These are phyloP conservation scores for Tulasnella sp. DNA, from an alignment of 768 basidiomycete genomes.

Conservation along the genomic window DNA sequence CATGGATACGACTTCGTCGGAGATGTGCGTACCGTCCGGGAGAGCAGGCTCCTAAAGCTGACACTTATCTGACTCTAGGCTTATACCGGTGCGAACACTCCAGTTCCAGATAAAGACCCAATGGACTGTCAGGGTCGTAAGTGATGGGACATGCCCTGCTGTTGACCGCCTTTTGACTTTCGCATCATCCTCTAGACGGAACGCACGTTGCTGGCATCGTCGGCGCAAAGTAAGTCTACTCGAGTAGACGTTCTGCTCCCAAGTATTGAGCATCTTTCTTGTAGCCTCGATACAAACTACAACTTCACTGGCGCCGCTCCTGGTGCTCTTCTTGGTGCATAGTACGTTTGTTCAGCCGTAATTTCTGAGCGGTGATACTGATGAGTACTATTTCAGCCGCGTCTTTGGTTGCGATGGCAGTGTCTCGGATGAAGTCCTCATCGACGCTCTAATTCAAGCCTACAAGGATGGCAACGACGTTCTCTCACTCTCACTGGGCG, in stretches of 20 bases:
- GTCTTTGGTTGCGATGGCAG: conserved; percentile 19
- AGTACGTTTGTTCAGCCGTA: conserved; percentile 57
- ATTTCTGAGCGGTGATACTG: conserved; percentile 31
- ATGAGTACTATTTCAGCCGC: conserved; percentile 40
- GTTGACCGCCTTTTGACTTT: not conserved
- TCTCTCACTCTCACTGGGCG: conserved; percentile 13
- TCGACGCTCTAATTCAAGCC: conserved; percentile 16
- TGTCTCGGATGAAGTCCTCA: conserved; percentile 12
- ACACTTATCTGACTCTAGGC: not conserved
- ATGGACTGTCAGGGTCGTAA: conserved; percentile 18
- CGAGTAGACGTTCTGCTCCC: conserved; percentile 25
- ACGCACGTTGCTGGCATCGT: conserved; percentile 48
- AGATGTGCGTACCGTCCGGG: not conserved
- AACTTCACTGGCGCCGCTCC: conserved; percentile 66
- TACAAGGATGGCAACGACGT: conserved; percentile 19
- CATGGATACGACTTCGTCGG: conserved; percentile 21
- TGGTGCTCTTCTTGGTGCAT: conserved; percentile 45
- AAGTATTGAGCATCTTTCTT: conserved; percentile 52
- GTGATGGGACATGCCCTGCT: conserved; percentile 24
- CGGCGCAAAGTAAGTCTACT: conserved; percentile 20
- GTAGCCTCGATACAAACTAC: conserved; percentile 48
- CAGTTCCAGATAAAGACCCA: conserved; percentile 15
- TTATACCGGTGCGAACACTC: conserved; percentile 19
- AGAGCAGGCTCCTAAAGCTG: conserved; percentile 27
- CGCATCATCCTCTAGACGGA: conserved; percentile 32